Evolutionary conservation across 2,329 filamentous ascomycete genomes (phyloP).

Genomic region (Paracamarosporium sp.): DNA sequence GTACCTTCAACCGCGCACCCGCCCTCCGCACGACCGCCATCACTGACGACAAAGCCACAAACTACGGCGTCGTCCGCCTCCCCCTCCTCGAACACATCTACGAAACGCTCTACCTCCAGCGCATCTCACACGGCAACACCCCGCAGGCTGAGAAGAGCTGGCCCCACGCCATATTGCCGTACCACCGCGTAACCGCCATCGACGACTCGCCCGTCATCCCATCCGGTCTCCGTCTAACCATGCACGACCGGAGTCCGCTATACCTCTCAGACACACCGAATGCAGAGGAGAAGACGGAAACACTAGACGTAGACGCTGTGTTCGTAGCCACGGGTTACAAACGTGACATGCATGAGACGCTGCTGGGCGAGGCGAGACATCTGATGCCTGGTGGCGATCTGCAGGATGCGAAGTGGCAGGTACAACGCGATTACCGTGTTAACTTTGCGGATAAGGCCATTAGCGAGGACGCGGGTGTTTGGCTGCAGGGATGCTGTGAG

Average conservation of each 20-base stretch:
- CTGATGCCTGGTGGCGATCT: constrained; percentile 65
- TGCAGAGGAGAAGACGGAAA: constrained; percentile 59
- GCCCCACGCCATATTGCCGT: constrained; percentile 80
- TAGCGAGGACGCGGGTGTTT: constrained; percentile 77
- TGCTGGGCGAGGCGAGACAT: constrained; percentile 70
- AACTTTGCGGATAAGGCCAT: constrained; percentile 73
- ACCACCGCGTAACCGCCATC: constrained; percentile 70
- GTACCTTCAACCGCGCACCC: constrained; percentile 72
- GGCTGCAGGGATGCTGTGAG: constrained; percentile 94
- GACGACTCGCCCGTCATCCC: constrained; percentile 53
- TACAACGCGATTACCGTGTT: constrained; percentile 80
- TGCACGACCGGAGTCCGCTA: constrained; percentile 59
- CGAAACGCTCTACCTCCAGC: constrained; percentile 85
- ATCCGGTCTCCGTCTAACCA: constrained; percentile 48
- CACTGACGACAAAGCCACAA: constrained; percentile 78
- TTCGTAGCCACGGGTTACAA: constrained; percentile 89
- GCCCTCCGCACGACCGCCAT: constrained; percentile 68
- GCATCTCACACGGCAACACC: constrained; percentile 67
- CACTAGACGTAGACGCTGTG: constrained; percentile 77
- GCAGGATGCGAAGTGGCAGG: constrained; percentile 63
- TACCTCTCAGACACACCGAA: constrained; percentile 41
- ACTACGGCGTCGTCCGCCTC: constrained; percentile 94
- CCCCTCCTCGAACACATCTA: constrained; percentile 89
- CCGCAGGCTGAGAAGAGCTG: constrained; percentile 70
- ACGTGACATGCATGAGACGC: constrained; percentile 76